A percentile compares a stretch with the other conserved stretches of the same genome.
Evolutionary conservation across 169 alveolate genomes (phyloP).

Genomic region (Theileria annulata): DNA sequence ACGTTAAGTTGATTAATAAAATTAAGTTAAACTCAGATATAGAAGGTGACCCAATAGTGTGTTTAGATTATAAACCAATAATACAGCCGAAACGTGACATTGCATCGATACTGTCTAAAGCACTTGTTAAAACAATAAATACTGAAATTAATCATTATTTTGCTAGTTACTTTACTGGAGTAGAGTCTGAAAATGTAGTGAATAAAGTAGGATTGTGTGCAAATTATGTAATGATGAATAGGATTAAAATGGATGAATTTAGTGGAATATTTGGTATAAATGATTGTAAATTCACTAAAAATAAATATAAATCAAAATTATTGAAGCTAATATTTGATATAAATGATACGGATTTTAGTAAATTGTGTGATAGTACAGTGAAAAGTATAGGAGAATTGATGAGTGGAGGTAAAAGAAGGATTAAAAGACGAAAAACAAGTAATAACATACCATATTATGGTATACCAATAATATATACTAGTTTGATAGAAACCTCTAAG

Average conservation of each 20-base stretch:
- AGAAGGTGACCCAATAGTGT: slow-evolving; percentile 19
- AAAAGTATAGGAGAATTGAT: neutral
- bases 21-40: neutral
- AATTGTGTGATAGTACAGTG: neutral
- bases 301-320: neutral
- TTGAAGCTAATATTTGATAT: neutral
- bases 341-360: neutral
- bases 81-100: slow-evolving; percentile 34
- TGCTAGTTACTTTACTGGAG: neutral
- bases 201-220: neutral
- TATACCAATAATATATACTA: slow-evolving; percentile 23
- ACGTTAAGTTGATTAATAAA: neutral
- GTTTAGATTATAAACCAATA: slow-evolving; percentile 21
- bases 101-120: slow-evolving; percentile 44
- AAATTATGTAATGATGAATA: neutral
- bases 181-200: neutral
- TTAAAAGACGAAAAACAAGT: neutral
- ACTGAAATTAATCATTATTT: neutral
- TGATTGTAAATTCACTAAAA: neutral
- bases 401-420: neutral
- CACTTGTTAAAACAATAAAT: neutral
- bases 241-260: neutral
- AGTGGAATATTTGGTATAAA: neutral
- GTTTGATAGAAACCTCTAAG: neutral
- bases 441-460: slow-evolving; percentile 17